Percentiles rank a stretch among this genome's conserved stretches.
Evolutionary conservation across 768 basidiomycete species (phyloP).

Genomic region (Kwoniella dendrophila): DNA sequence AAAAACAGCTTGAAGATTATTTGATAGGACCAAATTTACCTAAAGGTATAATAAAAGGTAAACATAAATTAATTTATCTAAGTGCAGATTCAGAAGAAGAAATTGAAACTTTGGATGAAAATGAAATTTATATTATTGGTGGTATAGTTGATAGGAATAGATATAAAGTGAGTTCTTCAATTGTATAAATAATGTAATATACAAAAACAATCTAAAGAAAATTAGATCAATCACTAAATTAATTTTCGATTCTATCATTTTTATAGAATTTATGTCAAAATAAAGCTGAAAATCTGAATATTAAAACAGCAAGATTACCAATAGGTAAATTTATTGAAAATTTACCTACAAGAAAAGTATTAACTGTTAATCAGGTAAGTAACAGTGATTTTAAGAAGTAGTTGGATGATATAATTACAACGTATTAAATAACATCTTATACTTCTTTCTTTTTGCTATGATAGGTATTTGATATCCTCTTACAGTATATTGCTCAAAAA

Average conservation of each 20-base stretch:
- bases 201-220: background rate
- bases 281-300: constrained; percentile 73
- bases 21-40: constrained; percentile 21
- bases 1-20: background rate
- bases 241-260: too few species aligned
- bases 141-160: constrained; percentile 95
- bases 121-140: constrained; percentile 91
- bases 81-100: constrained; percentile 92
- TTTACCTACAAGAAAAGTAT: constrained; percentile 85
- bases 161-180: constrained; percentile 68
- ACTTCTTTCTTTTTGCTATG: background rate
- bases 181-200: background rate
- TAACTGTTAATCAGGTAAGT: constrained; percentile 88
- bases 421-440: too few species aligned
- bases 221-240: background rate
- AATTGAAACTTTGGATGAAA: constrained; percentile 75
- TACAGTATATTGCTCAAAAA: constrained; percentile 81
- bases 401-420: too few species aligned
- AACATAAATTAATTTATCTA: constrained; percentile 74
- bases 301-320: constrained; percentile 86
- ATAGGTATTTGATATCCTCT: constrained; percentile 81
- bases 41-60: constrained; percentile 15
- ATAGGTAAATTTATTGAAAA: constrained; percentile 87
- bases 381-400: too few species aligned
- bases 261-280: constrained; percentile 82